Base-by-base conservation (phyloP, 495 filamentous ascomycete genomes). In the Daldinia grandis region DNA sequence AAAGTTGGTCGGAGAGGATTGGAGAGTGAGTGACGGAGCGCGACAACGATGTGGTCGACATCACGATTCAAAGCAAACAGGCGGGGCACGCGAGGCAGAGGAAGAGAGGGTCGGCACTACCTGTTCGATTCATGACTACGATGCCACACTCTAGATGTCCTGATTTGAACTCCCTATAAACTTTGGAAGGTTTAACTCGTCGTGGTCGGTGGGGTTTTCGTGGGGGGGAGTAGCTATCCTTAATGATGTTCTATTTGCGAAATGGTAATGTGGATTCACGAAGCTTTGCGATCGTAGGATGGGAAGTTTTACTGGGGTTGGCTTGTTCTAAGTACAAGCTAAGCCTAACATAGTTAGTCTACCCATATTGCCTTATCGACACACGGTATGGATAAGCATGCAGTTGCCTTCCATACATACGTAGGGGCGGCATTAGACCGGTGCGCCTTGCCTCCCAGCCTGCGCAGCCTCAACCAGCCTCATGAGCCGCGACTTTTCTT, bases 111-210 rank as follows among this genome's bases (percentile, higher is more conserved):
- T 73, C 38, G 70, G 74, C 57, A 79, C 71, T 87, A 87, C 85
- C 85, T 87, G 83, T 81, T 76, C 85, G 81, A 79, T 87, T 87
- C 85, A 87, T 87, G 75, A 79, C 82, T 75, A 64, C 33, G 55
- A 68, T 71, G 64, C 40, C 62, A 56, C 60, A 50, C 38, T 57
- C 27, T 42, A 71, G 62, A 62, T 40, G 25, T 64, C 60, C 21
- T 64, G 40, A 24, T 40, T 25, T 62, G 51, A 49, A 35, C 40
- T 57, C 61, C 42, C 28, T 57, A 30, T 15, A 47, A 24, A 28
- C 30, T 69, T 69, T 51, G 27, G 38, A n/a, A 65, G n/a, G 49
- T 6, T 66, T 33, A 55, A 31, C 25, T 66, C 60, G 64, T 40
- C 24, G 71, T 63, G 35, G 12, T 66, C 35, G 71, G 38, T 53